These are phyloP conservation scores for Candida glaebosa DNA, from an alignment of 805 yeast genomes.

Conservation along the genomic window DNA sequence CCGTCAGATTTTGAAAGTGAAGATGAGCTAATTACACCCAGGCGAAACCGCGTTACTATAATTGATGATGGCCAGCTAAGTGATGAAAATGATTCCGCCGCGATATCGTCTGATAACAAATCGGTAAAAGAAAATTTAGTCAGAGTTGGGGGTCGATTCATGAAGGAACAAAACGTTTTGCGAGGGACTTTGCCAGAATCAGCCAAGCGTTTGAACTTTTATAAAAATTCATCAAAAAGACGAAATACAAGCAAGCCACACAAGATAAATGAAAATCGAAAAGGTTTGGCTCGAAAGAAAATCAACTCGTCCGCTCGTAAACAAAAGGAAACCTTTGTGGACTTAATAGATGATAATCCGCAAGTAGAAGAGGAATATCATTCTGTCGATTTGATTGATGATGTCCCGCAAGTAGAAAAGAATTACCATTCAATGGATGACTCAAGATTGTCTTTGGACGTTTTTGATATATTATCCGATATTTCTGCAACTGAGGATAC, in stretches of 20 bases:
- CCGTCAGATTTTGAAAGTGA: constrained; percentile 3
- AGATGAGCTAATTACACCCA: constrained; percentile 1
- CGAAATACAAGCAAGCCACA: constrained; percentile 3
- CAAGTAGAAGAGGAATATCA: constrained; percentile 2
- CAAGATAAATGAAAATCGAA: constrained; percentile 19
- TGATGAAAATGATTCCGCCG: background rate
- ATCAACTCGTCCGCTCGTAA: constrained; percentile 1
- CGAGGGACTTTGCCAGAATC: constrained; percentile 40
- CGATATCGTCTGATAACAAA: background rate
- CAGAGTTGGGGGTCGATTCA: background rate
- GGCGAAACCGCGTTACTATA: background rate
- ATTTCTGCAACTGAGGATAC: background rate
- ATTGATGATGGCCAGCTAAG: constrained; percentile 8
- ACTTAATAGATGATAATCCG: constrained; percentile 19
- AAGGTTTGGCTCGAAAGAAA: constrained; percentile 35
- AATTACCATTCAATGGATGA: background rate
- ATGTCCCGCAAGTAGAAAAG: background rate
- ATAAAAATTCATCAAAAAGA: constrained; percentile 9
- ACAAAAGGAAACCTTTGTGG: constrained; percentile 8
- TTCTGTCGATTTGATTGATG: background rate
- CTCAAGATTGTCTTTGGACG: background rate
- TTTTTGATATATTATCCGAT: constrained; percentile 3
- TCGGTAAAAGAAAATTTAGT: background rate
- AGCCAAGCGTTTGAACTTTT: constrained; percentile 29
- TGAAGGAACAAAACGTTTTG: constrained; percentile 27